Conservation (phyloP, 1,139 yeast species). For the Geotrichum fermentans region DNA sequence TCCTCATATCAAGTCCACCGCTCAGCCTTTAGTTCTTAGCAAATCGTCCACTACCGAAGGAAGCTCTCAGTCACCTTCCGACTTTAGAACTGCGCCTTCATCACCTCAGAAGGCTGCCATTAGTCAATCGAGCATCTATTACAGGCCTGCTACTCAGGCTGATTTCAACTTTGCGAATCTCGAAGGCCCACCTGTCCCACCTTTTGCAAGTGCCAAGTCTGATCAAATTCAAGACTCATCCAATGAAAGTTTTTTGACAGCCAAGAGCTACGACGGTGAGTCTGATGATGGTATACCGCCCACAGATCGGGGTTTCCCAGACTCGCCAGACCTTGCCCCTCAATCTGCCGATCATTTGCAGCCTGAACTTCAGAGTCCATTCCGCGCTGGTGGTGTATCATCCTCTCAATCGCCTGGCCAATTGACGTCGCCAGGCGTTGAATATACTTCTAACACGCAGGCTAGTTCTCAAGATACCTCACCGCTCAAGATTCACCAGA, state of each 20-base stretch:
- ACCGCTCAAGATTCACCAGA: not conserved
- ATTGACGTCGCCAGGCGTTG: not conserved
- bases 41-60: not conserved
- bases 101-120: conserved; percentile 5
- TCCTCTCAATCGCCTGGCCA: not conserved
- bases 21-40: not conserved
- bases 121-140: not conserved
- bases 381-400: not conserved
- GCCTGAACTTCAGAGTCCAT: not conserved
- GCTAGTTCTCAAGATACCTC: not conserved
- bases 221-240: conserved; percentile 20
- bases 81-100: conserved; percentile 10
- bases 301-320: not conserved
- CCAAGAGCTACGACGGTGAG: conserved; percentile 3
- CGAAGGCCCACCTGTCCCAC: conserved; percentile 10
- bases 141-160: no score
- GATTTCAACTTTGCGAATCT: not conserved
- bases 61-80: not conserved
- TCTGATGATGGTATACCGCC: conserved; percentile 12
- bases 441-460: conserved; percentile 10
- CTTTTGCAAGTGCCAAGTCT: not conserved
- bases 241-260: conserved; percentile 16
- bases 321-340: no score
- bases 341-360: not conserved
- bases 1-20: no score